Base-by-base conservation (phyloP, 352 stramenopile species). In the Aphanomyces stellatus region DNA sequence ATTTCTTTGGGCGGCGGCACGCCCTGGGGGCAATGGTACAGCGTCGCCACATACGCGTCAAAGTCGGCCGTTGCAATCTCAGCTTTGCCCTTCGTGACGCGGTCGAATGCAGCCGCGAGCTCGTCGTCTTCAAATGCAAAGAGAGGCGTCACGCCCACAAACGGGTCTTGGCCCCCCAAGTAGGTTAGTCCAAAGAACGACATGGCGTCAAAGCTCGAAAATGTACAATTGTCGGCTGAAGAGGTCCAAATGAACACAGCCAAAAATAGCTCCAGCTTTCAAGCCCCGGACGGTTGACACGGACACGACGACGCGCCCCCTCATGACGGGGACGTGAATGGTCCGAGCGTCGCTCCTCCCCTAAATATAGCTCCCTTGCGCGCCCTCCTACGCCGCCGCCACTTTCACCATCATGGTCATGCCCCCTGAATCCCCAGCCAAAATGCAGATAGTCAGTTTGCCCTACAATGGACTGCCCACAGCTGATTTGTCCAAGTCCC, bases 151-250 rank as follows among this genome's bases (percentile, higher is more conserved):
- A 31, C 19, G 4, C 49, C 49, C n/a, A 43, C 43, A 17, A 67
- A 67, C 6, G 60, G 60, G 10, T 51, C 60, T 67, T 67, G 60
- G 31, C 40, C 11, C 5, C 60, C 60, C 19, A 67, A 40, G 41
- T 37, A 67, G 15, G 60, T 67, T 19, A 67, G 28, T 7, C 60
- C 60, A 42, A 67, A 67, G 60, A 67, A 67, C 15, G 60, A 67
- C 60, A 67, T 67, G 25, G 27, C 27, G 8, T 25, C 42, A 8
- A 13, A 10, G 13, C 8, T 25, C 8, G 8, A 10, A 22, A 51
- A 51, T 25, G n/a, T n/a, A n/a, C n/a, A n/a, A n/a, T n/a, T n/a
- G n/a, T n/a, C n/a, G n/a, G n/a, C n/a, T n/a, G n/a, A n/a, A n/a
- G n/a, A n/a, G n/a, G n/a, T n/a, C n/a, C n/a, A n/a, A n/a, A n/a